These are phyloP conservation scores for Mycena crocata DNA, from an alignment of 768 basidiomycete genomes.

Conservation along the genomic window DNA sequence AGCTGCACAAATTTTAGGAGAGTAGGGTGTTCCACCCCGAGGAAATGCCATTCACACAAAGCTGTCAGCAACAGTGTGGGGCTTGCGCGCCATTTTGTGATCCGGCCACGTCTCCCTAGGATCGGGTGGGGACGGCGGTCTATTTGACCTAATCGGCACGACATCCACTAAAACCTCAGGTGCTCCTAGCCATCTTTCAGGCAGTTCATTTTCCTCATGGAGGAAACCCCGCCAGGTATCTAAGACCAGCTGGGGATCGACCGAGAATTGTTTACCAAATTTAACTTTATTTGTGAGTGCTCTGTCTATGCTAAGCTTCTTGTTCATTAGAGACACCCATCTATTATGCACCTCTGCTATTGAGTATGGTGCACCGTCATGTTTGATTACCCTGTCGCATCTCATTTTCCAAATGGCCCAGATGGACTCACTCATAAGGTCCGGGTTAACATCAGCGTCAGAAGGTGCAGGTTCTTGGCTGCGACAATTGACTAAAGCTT, in stretches of 20 bases:
- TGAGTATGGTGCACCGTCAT: constrained; percentile 1
- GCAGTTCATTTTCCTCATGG: constrained; percentile 10
- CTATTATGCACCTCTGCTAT: constrained; percentile 17
- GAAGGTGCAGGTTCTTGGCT: no score
- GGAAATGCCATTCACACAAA: background rate
- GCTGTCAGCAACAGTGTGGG: background rate
- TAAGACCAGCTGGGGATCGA: constrained; percentile 20
- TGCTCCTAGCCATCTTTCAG: constrained; percentile 34
- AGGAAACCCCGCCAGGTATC: constrained; percentile 34
- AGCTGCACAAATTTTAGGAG: no score
- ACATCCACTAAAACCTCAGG: constrained; percentile 49
- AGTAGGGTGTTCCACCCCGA: background rate
- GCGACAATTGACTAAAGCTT: no score
- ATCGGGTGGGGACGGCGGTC: background rate
- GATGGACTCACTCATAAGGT: constrained; percentile 41
- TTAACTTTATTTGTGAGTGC: constrained; percentile 14
- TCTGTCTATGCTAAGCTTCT: constrained; percentile 32
- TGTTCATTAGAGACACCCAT: constrained; percentile 36
- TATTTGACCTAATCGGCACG: background rate
- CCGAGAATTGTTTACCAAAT: constrained; percentile 27
- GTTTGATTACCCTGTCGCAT: constrained; percentile 38
- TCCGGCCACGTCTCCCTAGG: no score
- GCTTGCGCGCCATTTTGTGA: background rate
- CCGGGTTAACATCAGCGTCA: no score
- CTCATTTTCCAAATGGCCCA: constrained; percentile 43